Evolutionary conservation across 257 asterid genomes (phyloP).

Genomic region (Nicotiana tabacum): DNA sequence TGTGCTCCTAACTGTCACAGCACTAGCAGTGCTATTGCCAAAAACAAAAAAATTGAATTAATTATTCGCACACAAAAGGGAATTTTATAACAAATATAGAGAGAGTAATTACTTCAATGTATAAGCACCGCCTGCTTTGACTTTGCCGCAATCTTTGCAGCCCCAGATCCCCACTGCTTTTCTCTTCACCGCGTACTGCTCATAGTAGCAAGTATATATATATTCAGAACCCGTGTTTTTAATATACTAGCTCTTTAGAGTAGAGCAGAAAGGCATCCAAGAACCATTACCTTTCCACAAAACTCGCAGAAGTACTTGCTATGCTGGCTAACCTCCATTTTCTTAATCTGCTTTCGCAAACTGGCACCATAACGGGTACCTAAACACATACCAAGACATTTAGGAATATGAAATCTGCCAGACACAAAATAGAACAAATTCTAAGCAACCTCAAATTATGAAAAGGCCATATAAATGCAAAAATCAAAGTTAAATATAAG

Average conservation of each 20-base stretch:
- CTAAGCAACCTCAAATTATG: neutral
- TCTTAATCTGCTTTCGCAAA: constrained; percentile 46
- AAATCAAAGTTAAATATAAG: neutral
- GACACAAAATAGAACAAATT: neutral
- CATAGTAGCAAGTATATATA: neutral
- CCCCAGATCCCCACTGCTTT: constrained; percentile 51
- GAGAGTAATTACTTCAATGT: constrained; percentile 28
- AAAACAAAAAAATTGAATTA: neutral
- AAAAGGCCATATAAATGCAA: neutral
- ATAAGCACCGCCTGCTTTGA: constrained; percentile 52
- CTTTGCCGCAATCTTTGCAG: constrained; percentile 49
- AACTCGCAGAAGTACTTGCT: constrained; percentile 40
- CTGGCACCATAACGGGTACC: constrained; percentile 52
- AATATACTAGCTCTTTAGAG: neutral
- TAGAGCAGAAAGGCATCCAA: neutral
- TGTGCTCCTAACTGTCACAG: constrained; percentile 48
- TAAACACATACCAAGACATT: neutral
- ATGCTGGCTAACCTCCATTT: constrained; percentile 51
- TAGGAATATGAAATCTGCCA: neutral
- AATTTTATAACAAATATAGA: neutral
- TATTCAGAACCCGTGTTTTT: neutral
- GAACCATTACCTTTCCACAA: constrained; percentile 39
- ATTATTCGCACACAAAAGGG: neutral
- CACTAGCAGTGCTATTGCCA: constrained; percentile 38
- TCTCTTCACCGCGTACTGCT: constrained; percentile 41